Evolutionary conservation across 768 basidiomycete genomes (phyloP).

Genomic region (Auricularia cornea): DNA sequence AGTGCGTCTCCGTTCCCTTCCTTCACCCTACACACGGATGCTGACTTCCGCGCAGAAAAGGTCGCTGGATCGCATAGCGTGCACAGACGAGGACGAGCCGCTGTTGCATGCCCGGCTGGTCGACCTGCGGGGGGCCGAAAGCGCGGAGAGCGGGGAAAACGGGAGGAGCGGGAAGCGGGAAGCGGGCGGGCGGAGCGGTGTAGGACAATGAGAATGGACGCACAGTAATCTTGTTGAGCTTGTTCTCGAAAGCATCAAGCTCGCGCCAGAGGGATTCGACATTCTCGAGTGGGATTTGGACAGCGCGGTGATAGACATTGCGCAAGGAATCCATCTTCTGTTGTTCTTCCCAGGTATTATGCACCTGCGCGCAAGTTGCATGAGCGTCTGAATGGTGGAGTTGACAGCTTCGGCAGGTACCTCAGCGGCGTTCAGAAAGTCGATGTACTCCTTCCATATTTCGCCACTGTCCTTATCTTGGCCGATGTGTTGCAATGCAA

Average conservation of each 20-base stretch:
- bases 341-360: conserved; percentile 89
- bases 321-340: conserved; percentile 91
- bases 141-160: no score
- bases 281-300: conserved; percentile 90
- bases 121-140: no score
- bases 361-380: conserved; percentile 32
- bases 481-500: conserved; percentile 80
- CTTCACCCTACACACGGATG: neutral
- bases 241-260: conserved; percentile 84
- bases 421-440: conserved; percentile 74
- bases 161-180: no score
- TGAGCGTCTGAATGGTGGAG: neutral
- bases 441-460: conserved; percentile 92
- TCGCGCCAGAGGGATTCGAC: conserved; percentile 92
- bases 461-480: conserved; percentile 87
- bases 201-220: neutral
- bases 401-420: conserved; percentile 33
- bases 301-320: conserved; percentile 86
- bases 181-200: neutral
- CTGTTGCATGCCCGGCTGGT: no score
- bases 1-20: conserved; percentile 50
- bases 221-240: conserved; percentile 79
- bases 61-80: neutral
- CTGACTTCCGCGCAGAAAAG: neutral
- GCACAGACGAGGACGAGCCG: no score